Percentiles rank a stretch among this genome's conserved stretches.
These are phyloP conservation scores for Paraglomus occultum DNA, from an alignment of 192 early-diverging fungal genomes.

Conservation along the genomic window DNA sequence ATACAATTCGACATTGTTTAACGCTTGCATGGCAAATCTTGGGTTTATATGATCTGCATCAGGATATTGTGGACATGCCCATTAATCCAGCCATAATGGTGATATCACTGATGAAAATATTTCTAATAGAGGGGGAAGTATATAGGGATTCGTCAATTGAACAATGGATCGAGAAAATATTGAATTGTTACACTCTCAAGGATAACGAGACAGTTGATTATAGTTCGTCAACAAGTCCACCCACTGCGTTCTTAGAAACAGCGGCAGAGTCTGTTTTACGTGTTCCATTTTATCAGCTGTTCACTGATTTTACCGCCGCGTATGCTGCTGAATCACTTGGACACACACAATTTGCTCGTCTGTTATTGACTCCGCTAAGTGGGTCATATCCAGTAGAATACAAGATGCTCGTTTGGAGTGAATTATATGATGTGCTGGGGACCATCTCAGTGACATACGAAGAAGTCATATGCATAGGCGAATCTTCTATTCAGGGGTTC, in stretches of 20 bases:
- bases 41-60: neutral
- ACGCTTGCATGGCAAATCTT: neutral
- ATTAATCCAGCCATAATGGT: constrained; percentile 9
- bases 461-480: constrained; percentile 11
- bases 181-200: constrained; percentile 4
- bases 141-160: constrained; percentile 13
- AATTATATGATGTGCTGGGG: constrained; percentile 9
- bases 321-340: constrained; percentile 25
- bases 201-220: neutral
- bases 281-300: constrained; percentile 27
- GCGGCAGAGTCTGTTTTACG: neutral
- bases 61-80: neutral
- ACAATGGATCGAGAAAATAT: constrained; percentile 12
- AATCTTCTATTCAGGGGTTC: constrained; percentile 1
- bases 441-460: constrained; percentile 20
- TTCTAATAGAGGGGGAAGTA: constrained; percentile 26
- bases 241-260: neutral
- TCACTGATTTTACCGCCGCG: constrained; percentile 6
- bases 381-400: constrained; percentile 15
- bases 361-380: constrained; percentile 1
- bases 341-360: constrained; percentile 18
- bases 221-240: neutral
- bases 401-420: constrained; percentile 18
- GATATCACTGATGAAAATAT: constrained; percentile 28
- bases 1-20: constrained; percentile 17